Percentiles rank a stretch among this genome's conserved stretches.
These are phyloP conservation scores for Penicillium ucsense DNA, from an alignment of 495 filamentous ascomycete genomes.

Conservation along the genomic window DNA sequence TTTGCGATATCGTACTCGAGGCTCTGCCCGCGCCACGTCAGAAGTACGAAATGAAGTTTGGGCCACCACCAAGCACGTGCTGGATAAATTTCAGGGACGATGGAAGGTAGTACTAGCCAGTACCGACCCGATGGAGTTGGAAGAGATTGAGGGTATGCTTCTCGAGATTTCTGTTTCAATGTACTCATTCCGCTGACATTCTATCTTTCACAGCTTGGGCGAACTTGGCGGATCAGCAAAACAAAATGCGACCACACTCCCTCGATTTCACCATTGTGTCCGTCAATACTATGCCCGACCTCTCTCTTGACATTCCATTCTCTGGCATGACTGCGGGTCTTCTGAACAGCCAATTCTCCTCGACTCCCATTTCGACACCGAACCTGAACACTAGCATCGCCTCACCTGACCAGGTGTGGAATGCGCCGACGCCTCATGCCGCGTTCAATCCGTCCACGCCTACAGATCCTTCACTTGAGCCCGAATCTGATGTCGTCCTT, in stretches of 20 bases:
- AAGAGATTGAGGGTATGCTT: conserved; percentile 56
- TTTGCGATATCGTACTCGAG: conserved; percentile 53
- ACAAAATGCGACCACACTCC: conserved; percentile 36
- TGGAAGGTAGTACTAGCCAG: conserved; percentile 78
- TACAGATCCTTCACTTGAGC: conserved; percentile 41
- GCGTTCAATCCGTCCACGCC: conserved; percentile 45
- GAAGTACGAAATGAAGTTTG: conserved; percentile 75
- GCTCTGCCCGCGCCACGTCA: conserved; percentile 42
- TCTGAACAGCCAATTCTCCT: conserved; percentile 25
- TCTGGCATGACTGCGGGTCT: conserved; percentile 22
- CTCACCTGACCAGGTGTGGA: conserved; percentile 33
- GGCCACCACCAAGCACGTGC: conserved; percentile 69
- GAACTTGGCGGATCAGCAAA: conserved; percentile 32
- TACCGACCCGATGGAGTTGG: conserved; percentile 57
- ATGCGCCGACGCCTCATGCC: conserved; percentile 23
- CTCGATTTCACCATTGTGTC: conserved; percentile 50
- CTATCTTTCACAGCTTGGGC: conserved; percentile 31
- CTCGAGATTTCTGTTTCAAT: background rate
- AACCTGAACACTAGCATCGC: conserved; percentile 34
- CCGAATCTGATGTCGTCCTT: conserved; percentile 65
- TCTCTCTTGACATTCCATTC: conserved; percentile 42
- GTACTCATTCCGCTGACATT: background rate
- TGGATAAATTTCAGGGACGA: conserved; percentile 56
- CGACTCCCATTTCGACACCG: conserved; percentile 37
- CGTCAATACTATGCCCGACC: conserved; percentile 54